Evolutionary conservation across 75 land plant species (phyloP), one percentile per base, ranked within the genome.

Genomic region (Selaginella tamariscina): DNA sequence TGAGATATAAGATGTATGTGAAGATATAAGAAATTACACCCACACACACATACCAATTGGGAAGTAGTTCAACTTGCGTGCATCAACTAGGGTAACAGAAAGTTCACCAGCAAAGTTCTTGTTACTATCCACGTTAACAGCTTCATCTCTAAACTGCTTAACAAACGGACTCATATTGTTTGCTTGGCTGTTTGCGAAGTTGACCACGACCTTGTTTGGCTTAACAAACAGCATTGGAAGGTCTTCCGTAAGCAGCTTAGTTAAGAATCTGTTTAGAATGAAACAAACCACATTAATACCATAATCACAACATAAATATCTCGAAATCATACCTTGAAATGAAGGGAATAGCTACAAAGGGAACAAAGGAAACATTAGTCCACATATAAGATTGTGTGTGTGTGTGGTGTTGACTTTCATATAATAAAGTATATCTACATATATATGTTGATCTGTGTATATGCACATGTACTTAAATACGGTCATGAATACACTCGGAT

Each of bases 31-130:
- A 59, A 22, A 22, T 59, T 2, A 8, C 2, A 59, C 63, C 8
- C 63, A 13, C 32, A 24, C 32, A 65, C 20, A 8, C 49, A 56
- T 82, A 85, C 82, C 82, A 56, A 55, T 57, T 33, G 82, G 77
- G 56, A 82, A 55, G 78, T 94, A 87, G 27, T 78, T 29, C 30
- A 94, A 83, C 44, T 90, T 90, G n/a, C 74, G 68, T 2, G 74
- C 74, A 11, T 72, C 74, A 32, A 67, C 56, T 31, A 72, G 56
- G 0, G 74, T 72, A 0, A 72, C 74, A 0, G 74, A 67, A 20
- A 72, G 57, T 29, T 72, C 74, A 57, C 74, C 74, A 27, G 55
- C 69, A 31, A 72, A 72, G 29, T 67, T 69, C 9, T 72, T 68
- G 31, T 69, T 72, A 22, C 68, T 49, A 30, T 72, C 74, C 30